Evolutionary conservation across 345 rosid species (phyloP), one percentile per base, ranked within the genome.

Genomic region (Excoecaria agallocha): DNA sequence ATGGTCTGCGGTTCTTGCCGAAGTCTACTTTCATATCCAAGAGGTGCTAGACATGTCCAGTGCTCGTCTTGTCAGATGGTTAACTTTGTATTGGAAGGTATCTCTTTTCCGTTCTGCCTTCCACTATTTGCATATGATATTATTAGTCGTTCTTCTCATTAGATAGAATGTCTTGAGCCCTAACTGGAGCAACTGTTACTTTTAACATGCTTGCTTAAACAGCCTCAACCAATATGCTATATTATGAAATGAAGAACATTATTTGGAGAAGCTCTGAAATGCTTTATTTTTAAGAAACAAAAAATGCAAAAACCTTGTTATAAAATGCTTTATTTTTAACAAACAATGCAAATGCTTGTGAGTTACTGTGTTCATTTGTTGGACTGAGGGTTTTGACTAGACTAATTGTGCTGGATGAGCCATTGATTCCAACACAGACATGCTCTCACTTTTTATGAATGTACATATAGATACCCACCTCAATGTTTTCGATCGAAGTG

Each of bases 1-100:
- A 81, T 94, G 97, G 98, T 94, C 49, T 93, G 98, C 82, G 98
- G 98, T 74, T 91, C 94, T 68, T 94, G 98, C 77, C 92, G 89
- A 63, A 83, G 79, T 38, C 81, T 93, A 49, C 96, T 94, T 82
- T 79, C 90, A 52, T 91, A 94, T 86, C 89, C 86, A 54, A 81
- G 70, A 78, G 98, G 98, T 69, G 71, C 88, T 54, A 85, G 76
- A 78, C 86, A 87, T 46, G 94, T 86, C 19, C 79, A 84, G 67
- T 94, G 98, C 76, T 86, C 89, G 0, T 83, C 88, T 39, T 91
- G 96, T 79, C 87, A 87, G 65, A 87, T 87, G 22, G 78, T 83
- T 76, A 92, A 94, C 79, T 83, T 82, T 79, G 98, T 94, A 43
- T 88, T 94, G 12, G 94, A 91, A 92, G 98, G 98, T 94, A 76